Percentiles rank a stretch among this genome's conserved stretches.
phyloP scores from a whole-genome alignment of 768 basidiomycete genomes.

The Lyophyllum decastes region DNA sequence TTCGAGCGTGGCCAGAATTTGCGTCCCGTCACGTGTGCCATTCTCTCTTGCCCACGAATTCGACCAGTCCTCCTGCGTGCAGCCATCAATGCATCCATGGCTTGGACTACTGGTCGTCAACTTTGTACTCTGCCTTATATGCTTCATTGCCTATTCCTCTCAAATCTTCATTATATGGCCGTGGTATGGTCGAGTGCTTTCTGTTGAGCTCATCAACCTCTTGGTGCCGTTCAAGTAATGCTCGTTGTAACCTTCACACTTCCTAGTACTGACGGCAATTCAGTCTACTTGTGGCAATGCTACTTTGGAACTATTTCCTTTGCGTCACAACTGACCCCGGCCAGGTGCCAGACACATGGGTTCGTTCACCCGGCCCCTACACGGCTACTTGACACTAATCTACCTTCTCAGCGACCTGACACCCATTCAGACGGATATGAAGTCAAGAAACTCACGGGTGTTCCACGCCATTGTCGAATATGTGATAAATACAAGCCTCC shows the following conservation, averaged over 20 bases:
- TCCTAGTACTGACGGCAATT: conserved; percentile 9
- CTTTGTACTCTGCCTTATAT: conserved; percentile 71
- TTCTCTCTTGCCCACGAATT: too few species aligned
- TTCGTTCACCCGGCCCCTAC: conserved; percentile 32
- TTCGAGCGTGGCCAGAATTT: too few species aligned
- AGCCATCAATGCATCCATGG: conserved; percentile 45
- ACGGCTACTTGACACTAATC: not conserved
- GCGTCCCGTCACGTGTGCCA: conserved; percentile 8
- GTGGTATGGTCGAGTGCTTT: conserved; percentile 81
- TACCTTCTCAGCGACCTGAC: conserved; percentile 68
- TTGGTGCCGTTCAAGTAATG: conserved; percentile 91
- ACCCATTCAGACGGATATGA: conserved; percentile 74
- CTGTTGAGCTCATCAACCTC: conserved; percentile 74
- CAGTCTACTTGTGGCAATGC: conserved; percentile 73
- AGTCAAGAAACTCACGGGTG: conserved; percentile 85
- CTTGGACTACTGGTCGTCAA: conserved; percentile 66
- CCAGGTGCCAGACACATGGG: conserved; percentile 77
- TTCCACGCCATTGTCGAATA: conserved; percentile 82
- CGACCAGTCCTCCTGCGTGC: not conserved
- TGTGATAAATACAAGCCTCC: conserved; percentile 88
- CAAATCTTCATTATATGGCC: conserved; percentile 92
- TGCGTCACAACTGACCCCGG: conserved; percentile 88
- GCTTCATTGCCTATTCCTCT: conserved; percentile 86
- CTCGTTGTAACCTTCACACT: not conserved
- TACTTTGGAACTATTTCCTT: conserved; percentile 88